phyloP scores from a whole-genome alignment of 2,329 filamentous ascomycete genomes.

The Colletotrichum sansevieriae region DNA sequence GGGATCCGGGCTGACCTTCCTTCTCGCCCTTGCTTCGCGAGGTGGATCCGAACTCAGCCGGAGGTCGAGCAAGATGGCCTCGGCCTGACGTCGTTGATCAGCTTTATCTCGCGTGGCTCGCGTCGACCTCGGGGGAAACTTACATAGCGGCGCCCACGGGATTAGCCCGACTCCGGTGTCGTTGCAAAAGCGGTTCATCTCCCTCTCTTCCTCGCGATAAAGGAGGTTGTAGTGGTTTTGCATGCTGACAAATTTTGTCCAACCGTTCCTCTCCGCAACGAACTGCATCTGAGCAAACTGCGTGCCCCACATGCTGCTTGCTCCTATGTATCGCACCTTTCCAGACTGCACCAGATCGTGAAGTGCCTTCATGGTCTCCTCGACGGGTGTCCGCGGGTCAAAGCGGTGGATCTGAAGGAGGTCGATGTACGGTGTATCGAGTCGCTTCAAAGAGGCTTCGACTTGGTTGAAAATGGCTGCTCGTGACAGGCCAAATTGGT shows the following conservation, averaged over 20 bases:
- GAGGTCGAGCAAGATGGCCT: slow-evolving; percentile 49
- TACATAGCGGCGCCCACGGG: slow-evolving; percentile 45
- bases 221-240: slow-evolving; percentile 67
- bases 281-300: slow-evolving; percentile 65
- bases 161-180: slow-evolving; percentile 58
- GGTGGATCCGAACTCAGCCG: slow-evolving; percentile 41
- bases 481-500: slow-evolving; percentile 65
- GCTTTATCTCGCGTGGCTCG: neutral
- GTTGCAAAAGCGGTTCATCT: slow-evolving; percentile 58
- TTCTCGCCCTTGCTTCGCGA: slow-evolving; percentile 50
- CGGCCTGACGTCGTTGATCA: slow-evolving; percentile 34
- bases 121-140: neutral
- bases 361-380: slow-evolving; percentile 74
- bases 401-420: slow-evolving; percentile 72
- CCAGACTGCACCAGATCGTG: slow-evolving; percentile 70
- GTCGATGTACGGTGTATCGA: slow-evolving; percentile 70
- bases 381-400: slow-evolving; percentile 62
- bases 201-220: slow-evolving; percentile 69
- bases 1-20: slow-evolving; percentile 43
- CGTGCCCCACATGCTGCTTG: slow-evolving; percentile 62
- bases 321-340: slow-evolving; percentile 68
- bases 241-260: slow-evolving; percentile 70
- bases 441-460: slow-evolving; percentile 66
- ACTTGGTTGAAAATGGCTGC: slow-evolving; percentile 77
- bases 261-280: slow-evolving; percentile 64